Evolutionary conservation across 805 yeast species (phyloP).

Genomic region (Nakazawaea ambrosiae): DNA sequence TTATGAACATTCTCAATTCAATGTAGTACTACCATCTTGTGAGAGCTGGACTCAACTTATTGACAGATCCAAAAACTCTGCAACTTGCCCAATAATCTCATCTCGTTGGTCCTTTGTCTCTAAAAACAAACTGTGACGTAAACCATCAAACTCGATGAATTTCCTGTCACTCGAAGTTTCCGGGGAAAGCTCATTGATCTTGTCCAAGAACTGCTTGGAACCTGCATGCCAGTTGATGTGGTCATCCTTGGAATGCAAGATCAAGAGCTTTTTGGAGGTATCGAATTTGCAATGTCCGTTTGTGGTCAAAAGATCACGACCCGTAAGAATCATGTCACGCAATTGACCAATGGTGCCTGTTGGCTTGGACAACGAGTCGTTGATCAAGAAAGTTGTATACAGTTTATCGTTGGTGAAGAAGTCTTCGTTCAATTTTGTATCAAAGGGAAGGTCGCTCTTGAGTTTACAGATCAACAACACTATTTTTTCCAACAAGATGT

Average conservation of each 20-base stretch:
- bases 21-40: too few species aligned
- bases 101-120: slow-evolving; percentile 38
- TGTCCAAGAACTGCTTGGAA: slow-evolving; percentile 32
- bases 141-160: slow-evolving; percentile 18
- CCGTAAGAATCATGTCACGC: slow-evolving; percentile 56
- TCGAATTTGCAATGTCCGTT: slow-evolving; percentile 24
- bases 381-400: slow-evolving; percentile 37
- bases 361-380: slow-evolving; percentile 33
- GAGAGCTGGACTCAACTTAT: too few species aligned
- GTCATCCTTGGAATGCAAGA: slow-evolving; percentile 62
- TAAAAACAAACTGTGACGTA: slow-evolving; percentile 36
- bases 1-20: too few species aligned
- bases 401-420: slow-evolving; percentile 42
- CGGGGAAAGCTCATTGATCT: slow-evolving; percentile 21
- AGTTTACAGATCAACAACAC: slow-evolving; percentile 34
- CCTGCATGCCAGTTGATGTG: slow-evolving; percentile 48
- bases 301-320: slow-evolving; percentile 39
- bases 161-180: slow-evolving; percentile 18
- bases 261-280: slow-evolving; percentile 39
- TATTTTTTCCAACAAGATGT: slow-evolving; percentile 27
- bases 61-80: slow-evolving; percentile 34
- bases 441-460: slow-evolving; percentile 43
- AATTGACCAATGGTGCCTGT: slow-evolving; percentile 50
- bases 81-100: slow-evolving; percentile 27
- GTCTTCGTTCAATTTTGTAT: slow-evolving; percentile 49